phyloP scores from a whole-genome alignment of 352 stramenopile genomes.

The Phytophthora sansomeana region DNA sequence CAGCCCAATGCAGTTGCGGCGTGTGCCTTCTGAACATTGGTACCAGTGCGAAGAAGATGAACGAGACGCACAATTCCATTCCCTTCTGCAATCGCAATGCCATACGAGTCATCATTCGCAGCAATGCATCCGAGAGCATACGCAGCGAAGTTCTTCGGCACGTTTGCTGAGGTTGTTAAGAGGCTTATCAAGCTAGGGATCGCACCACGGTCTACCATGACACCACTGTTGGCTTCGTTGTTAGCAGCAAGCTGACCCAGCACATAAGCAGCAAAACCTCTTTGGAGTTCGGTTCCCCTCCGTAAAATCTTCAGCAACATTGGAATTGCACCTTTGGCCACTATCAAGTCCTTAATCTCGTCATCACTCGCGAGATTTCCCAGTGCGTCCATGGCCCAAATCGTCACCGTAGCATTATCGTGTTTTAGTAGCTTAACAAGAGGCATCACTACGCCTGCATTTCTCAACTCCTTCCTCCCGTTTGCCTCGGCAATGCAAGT shows the following conservation, averaged over 20 bases:
- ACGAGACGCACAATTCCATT: too few relatives aligned
- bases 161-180: neutral
- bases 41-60: too few relatives aligned
- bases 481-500: constrained; percentile 1
- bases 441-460: constrained; percentile 1
- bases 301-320: too few relatives aligned
- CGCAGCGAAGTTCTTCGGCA: constrained; percentile 6
- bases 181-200: neutral
- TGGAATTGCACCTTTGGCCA: constrained; percentile 11
- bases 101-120: neutral
- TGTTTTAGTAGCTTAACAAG: neutral
- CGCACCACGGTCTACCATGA: neutral
- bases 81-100: neutral
- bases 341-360: neutral
- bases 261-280: constrained; percentile 5
- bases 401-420: neutral
- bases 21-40: too few relatives aligned
- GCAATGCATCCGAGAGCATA: constrained; percentile 1
- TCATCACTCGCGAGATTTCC: constrained; percentile 9
- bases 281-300: too few relatives aligned
- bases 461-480: neutral
- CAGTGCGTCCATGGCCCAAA: constrained; percentile 13
- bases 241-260: neutral
- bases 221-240: neutral
- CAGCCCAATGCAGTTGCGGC: too few relatives aligned